These are phyloP conservation scores for Phlyctochytrium bullatum DNA, from an alignment of 192 early-diverging fungal genomes.

Conservation along the genomic window DNA sequence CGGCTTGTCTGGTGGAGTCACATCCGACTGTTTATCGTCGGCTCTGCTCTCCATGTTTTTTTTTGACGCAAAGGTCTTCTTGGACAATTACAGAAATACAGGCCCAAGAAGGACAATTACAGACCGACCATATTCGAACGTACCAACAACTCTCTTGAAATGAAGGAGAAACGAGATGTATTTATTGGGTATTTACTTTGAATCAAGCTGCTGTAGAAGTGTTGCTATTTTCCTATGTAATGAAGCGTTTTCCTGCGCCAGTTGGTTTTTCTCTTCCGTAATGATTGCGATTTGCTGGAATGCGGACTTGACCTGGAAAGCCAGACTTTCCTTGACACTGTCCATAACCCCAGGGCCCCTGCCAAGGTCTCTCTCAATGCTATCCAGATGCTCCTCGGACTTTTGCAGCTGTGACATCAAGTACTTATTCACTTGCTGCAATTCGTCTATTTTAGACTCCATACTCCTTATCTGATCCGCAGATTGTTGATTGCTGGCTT, in stretches of 20 bases:
- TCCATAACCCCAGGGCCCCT: conserved; percentile 3
- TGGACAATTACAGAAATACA: no score
- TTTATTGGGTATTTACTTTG: no score
- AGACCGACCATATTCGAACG: no score
- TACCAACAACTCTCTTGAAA: no score
- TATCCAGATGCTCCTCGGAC: conserved; percentile 7
- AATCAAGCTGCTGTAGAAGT: neutral
- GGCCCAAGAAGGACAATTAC: no score
- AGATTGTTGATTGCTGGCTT: no score
- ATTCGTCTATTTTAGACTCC: neutral
- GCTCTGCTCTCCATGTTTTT: no score
- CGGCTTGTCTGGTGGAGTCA: no score
- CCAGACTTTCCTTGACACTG: conserved; percentile 2
- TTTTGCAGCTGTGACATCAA: conserved; percentile 9
- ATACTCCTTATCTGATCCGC: no score
- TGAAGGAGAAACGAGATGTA: no score
- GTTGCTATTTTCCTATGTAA: neutral
- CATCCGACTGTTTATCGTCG: no score
- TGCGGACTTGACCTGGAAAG: conserved; percentile 2
- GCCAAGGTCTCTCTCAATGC: neutral
- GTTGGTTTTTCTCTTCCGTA: conserved; percentile 1
- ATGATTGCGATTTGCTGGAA: conserved; percentile 6
- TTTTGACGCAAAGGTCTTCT: no score
- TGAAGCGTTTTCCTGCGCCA: neutral
- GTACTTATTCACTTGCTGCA: conserved; percentile 8